phyloP scores from a whole-genome alignment of 192 early-diverging fungal genomes.

The Rhizophlyctis rosea region DNA sequence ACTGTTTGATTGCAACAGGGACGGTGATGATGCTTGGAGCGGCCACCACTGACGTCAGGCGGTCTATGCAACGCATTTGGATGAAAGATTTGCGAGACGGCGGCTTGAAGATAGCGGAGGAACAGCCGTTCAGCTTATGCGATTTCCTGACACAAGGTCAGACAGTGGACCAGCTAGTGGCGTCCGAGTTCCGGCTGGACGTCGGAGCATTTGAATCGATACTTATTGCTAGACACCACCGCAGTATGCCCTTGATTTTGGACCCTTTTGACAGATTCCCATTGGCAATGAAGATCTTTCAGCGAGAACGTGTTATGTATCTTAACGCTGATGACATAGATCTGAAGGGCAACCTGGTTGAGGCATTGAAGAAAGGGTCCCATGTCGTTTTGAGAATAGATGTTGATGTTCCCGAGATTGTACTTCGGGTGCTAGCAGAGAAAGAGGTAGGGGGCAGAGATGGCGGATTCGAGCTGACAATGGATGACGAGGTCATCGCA shows the following conservation, averaged over 20 bases:
- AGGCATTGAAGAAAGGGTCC: too few species aligned
- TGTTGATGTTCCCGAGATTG: too few species aligned
- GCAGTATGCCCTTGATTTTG: slow-evolving; percentile 14
- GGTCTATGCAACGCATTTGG: neutral
- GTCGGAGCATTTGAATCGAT: slow-evolving; percentile 6
- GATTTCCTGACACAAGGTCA: slow-evolving; percentile 13
- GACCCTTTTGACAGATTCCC: slow-evolving; percentile 12
- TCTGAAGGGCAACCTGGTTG: too few species aligned
- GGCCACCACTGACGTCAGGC: neutral
- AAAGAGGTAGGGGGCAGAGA: too few species aligned
- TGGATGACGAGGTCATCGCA: neutral
- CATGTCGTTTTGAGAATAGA: too few species aligned
- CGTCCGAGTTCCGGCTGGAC: slow-evolving; percentile 10
- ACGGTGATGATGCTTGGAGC: slow-evolving; percentile 3
- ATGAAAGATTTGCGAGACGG: neutral
- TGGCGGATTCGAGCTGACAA: too few species aligned
- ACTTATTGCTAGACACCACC: slow-evolving; percentile 9
- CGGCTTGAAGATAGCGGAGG: neutral
- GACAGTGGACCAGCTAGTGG: slow-evolving; percentile 9
- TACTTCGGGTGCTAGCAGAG: too few species aligned
- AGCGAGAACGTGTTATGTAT: slow-evolving; percentile 8
- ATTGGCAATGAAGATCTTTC: slow-evolving; percentile 18
- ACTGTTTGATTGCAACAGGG: slow-evolving; percentile 14
- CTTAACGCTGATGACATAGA: too few species aligned
- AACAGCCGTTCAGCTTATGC: slow-evolving; percentile 9